Base-by-base conservation (phyloP, 1,284 basidiomycete genomes). In the Bjerkandera adusta region DNA sequence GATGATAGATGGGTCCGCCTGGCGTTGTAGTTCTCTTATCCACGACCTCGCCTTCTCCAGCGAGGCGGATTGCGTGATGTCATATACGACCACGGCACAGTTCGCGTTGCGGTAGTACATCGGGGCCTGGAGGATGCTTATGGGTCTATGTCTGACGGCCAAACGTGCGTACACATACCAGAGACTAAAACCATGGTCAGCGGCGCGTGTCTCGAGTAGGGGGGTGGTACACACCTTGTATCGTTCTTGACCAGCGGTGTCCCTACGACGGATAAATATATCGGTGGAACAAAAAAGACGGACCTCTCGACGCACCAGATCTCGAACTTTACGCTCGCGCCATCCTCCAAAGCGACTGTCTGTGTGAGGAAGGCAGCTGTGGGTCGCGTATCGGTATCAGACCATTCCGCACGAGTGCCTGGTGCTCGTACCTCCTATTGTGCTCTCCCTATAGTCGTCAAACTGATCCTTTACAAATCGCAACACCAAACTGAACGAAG, bases 381-480 rank as follows among this genome's bases (percentile, higher is more conserved):
- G 57, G 38, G 47, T 33, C 27, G 48, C 35, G 12, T 15, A 37
- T 41, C 13, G 34, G 35, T 40, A n/a, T 26, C 22, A 43, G 33
- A 38, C 24, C 4, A 11, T 29, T 32, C 38, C 35, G 42, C 27
- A 42, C 29, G 32, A 33, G 42, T 45, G 44, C 32, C 48, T 34
- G n/a, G n/a, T n/a, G 24, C 18, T 58, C 68, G 51, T 53, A 87
- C 89, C 88, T 61, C 89, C 89, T 53, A 92, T 92, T 18, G 89
- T 92, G 58, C 86, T 91, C 69, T 91, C 94, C 72, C 95, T 77
- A 68, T 96, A 98, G 69, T 98, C 95, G 59, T 97, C 94, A 60
- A 98, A 98, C 66, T 98, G 94, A 67, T 97, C 90, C 68, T 96
- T 91, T 57, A 98, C 95, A 62, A 98, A 98, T 49, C 94, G 81